These are phyloP conservation scores for Kodamaea hsintzibuensis DNA, from an alignment of 805 yeast species.

Conservation along the genomic window DNA sequence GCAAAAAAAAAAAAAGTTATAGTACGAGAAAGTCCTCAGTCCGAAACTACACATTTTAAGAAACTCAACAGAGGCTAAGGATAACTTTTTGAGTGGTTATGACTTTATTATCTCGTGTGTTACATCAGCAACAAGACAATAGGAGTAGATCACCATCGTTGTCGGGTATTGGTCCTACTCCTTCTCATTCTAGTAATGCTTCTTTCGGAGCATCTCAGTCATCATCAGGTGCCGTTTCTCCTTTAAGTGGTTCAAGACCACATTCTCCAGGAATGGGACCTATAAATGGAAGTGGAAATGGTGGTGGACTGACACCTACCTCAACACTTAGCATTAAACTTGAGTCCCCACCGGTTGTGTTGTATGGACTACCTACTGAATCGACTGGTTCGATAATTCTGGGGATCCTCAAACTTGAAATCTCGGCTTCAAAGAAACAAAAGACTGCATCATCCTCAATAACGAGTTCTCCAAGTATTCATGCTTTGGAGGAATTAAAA, in stretches of 20 bases:
- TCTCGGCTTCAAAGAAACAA: conserved; percentile 10
- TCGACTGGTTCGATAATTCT: conserved; percentile 84
- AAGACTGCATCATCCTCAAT: not conserved
- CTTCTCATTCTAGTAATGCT: conserved; percentile 1
- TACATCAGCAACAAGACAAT: conserved; percentile 18
- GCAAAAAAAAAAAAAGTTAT: too few relatives aligned
- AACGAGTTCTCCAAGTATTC: not conserved
- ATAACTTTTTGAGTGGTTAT: conserved; percentile 5
- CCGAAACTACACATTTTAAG: too few relatives aligned
- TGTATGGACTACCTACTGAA: conserved; percentile 77
- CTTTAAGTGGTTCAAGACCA: not conserved
- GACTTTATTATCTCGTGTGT: conserved; percentile 25
- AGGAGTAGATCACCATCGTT: conserved; percentile 8
- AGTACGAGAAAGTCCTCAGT: not conserved
- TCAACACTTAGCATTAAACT: conserved; percentile 55
- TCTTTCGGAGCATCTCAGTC: not conserved
- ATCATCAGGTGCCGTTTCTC: not conserved
- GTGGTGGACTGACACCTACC: not conserved
- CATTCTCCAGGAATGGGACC: not conserved
- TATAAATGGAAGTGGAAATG: too few relatives aligned
- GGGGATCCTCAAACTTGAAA: conserved; percentile 65
- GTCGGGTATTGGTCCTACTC: not conserved
- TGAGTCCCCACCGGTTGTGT: conserved; percentile 88
- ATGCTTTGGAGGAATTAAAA: conserved; percentile 37
- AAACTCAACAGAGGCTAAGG: not conserved